phyloP scores from a whole-genome alignment of 2,329 filamentous ascomycete species.

The Talaromyces funiculosus region DNA sequence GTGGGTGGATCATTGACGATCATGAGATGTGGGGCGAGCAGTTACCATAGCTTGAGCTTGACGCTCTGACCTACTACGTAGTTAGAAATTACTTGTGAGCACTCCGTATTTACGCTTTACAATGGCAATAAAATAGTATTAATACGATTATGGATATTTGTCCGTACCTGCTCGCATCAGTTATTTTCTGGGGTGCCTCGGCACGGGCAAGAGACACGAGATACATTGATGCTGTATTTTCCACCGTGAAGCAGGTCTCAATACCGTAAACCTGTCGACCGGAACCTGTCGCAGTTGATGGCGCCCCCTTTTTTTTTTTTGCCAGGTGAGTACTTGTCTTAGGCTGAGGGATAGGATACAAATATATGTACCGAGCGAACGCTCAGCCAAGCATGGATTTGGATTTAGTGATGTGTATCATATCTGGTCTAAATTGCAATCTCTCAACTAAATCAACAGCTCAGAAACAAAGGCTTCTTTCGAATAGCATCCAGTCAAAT shows the following conservation, averaged over 20 bases:
- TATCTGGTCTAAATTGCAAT: too few relatives aligned
- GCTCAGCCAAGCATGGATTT: not conserved
- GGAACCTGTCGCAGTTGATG: constrained; percentile 48
- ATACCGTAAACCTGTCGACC: constrained; percentile 44
- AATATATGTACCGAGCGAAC: not conserved
- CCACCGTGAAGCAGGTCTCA: constrained; percentile 43
- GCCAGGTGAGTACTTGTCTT: constrained; percentile 18
- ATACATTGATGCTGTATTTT: constrained; percentile 45
- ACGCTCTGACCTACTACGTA: not conserved
- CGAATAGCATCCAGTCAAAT: not conserved
- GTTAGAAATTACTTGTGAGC: not conserved
- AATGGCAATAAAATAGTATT: not conserved
- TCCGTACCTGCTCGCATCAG: constrained; percentile 31
- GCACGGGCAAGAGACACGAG: constrained; percentile 38
- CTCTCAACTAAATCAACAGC: too few relatives aligned
- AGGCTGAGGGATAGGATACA: constrained; percentile 19
- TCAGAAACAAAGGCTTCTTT: too few relatives aligned
- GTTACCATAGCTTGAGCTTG: not conserved
- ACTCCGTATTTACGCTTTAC: not conserved
- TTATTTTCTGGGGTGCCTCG: constrained; percentile 46
- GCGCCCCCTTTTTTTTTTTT: constrained; percentile 24
- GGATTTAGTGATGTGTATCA: not conserved
- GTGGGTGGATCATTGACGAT: not conserved
- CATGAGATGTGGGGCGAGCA: not conserved
- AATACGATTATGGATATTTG: not conserved